phyloP scores from a whole-genome alignment of 768 basidiomycete species.

The Rhodosporidiobolus odoratus region DNA sequence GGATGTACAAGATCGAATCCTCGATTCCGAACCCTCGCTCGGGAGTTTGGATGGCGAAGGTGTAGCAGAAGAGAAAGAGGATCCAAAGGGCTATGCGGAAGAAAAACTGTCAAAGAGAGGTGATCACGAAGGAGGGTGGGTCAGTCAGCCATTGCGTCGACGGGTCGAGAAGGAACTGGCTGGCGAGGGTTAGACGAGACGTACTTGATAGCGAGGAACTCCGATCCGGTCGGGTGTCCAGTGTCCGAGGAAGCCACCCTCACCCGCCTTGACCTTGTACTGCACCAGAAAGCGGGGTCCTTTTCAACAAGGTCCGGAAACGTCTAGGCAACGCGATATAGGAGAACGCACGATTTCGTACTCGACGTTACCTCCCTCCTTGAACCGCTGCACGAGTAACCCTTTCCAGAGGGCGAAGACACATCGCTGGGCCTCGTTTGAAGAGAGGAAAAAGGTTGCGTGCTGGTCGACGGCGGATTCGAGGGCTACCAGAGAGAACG shows the following conservation, averaged over 20 bases:
- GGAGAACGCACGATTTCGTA: constrained; percentile 16
- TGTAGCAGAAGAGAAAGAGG: constrained; percentile 41
- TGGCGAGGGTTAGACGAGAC: background rate
- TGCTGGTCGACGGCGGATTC: constrained; percentile 41
- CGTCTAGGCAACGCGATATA: background rate
- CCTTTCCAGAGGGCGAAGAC: constrained; percentile 42
- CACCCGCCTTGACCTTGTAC: constrained; percentile 31
- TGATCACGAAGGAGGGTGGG: no score
- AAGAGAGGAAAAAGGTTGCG: constrained; percentile 41
- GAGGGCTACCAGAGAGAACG: no score
- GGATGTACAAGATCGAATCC: constrained; percentile 39
- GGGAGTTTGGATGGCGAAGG: constrained; percentile 41
- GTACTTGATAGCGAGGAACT: constrained; percentile 42
- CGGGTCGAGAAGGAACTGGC: no score
- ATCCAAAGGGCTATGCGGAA: constrained; percentile 42
- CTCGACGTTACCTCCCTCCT: constrained; percentile 27
- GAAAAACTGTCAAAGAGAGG: constrained; percentile 19
- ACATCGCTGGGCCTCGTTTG: constrained; percentile 39
- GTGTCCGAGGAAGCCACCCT: constrained; percentile 17
- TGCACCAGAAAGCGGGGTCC: no score
- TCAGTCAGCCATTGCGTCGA: no score
- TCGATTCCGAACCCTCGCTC: constrained; percentile 40
- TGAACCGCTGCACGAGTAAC: constrained; percentile 31
- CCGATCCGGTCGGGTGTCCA: constrained; percentile 34
- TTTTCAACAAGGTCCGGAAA: no score